Percentiles rank a stretch among this genome's conserved stretches.
Evolutionary conservation across 345 rosid genomes (phyloP).

Genomic region (rapeseed (Brassica napus)): DNA sequence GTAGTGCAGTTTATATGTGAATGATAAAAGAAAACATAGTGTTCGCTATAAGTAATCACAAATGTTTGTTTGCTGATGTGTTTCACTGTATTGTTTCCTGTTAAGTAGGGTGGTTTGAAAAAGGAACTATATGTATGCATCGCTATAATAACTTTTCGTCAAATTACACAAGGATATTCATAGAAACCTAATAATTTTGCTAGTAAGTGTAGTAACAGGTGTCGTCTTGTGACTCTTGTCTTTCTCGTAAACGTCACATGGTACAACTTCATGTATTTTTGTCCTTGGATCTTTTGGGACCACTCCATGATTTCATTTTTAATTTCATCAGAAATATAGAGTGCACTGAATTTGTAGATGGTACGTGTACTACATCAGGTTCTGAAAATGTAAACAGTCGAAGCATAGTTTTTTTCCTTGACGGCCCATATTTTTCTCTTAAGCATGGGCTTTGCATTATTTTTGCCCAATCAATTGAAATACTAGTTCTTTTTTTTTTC

Average conservation of each 20-base stretch:
- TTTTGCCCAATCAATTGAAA: background rate
- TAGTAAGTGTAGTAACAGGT: background rate
- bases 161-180: background rate
- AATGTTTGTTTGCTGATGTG: background rate
- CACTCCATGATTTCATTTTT: background rate
- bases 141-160: background rate
- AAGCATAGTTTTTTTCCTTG: background rate
- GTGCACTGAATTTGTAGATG: background rate
- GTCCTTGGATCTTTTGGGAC: background rate
- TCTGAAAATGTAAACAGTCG: background rate
- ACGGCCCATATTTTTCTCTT: background rate
- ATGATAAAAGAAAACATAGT: background rate
- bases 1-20: background rate
- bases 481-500: too few species aligned
- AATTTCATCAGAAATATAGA: background rate
- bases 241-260: background rate
- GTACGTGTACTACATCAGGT: background rate
- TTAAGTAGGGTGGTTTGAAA: background rate
- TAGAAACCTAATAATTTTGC: constrained; percentile 10
- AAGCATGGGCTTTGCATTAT: too few species aligned
- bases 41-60: background rate
- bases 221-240: background rate
- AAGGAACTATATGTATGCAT: background rate
- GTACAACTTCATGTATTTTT: background rate
- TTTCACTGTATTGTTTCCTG: background rate